Evolutionary conservation across 352 stramenopile genomes (phyloP), one percentile per base, ranked within the genome.

Genomic region (Pythium phragmiticola): DNA sequence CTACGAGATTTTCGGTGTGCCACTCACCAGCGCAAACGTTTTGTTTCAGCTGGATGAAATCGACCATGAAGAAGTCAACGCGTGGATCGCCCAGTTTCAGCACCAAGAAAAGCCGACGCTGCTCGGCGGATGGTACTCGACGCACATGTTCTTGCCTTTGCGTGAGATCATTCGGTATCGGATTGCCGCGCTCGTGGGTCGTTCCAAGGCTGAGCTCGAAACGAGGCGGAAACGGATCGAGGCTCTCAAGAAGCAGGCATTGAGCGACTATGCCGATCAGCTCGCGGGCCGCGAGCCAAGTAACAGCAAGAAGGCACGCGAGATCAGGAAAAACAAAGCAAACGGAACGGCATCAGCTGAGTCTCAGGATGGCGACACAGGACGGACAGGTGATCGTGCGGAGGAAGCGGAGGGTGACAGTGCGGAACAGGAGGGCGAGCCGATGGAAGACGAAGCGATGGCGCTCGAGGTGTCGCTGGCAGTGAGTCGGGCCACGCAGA

Each of bases 21-120:
- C 74, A n/a, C 70, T 91, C 39, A 82, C 76, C 23, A 89, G 77
- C 28, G 80, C 80, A 5, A 91, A 89, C 36, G 80, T 89, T 55
- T 64, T 89, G 37, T 91, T 91, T 58, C 82, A 91, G 58, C 46
- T 91, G 30, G 77, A 87, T 11, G 82, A 91, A 58, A 85, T 91
- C 59, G 80, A 89, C 43, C 75, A 89, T 47, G 70, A 84, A 2
- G 82, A 91, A 49, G 77, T 91, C 37, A 54, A 51, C 2, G 72
- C 67, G 42, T 91, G 82, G 82, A 79, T 65, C 13, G 62, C 72
- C 50, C 69, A 79, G 39, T 91, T 91, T 28, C 19, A 68, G 19
- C 69, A 72, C 50, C 77, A 76, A 41, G 55, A 72, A 21, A 66
- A 63, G 36, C 81, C 84, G 19, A 81, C 81, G 33, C 65, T 94